Percentiles rank a stretch among this genome's conserved stretches.
Evolutionary conservation across 2,329 filamentous ascomycete species (phyloP).

Genomic region (Davidsoniella neocaledoniae): DNA sequence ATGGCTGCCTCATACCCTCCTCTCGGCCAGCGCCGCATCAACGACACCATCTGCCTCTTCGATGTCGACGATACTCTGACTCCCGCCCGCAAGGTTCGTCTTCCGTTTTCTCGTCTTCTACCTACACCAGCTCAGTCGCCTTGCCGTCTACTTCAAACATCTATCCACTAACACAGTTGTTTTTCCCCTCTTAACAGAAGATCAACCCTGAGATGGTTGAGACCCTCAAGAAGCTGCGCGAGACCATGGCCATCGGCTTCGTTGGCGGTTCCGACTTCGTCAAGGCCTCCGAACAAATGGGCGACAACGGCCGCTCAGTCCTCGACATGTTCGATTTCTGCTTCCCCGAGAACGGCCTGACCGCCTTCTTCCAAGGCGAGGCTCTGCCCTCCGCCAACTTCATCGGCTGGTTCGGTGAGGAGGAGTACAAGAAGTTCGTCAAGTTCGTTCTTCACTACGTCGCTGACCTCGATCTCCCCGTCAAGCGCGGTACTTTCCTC

Average conservation of each 20-base stretch:
- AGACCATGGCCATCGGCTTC: constrained; percentile 78
- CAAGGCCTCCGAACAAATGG: constrained; percentile 95
- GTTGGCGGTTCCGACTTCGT: constrained; percentile 81
- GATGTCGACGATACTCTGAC: constrained; percentile 92
- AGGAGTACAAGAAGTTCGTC: constrained; percentile 60
- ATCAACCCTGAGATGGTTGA: constrained; percentile 69
- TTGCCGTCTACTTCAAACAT: not conserved
- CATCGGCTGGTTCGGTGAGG: constrained; percentile 82
- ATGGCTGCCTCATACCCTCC: constrained; percentile 46
- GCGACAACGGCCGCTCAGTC: constrained; percentile 48
- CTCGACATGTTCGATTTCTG: constrained; percentile 89
- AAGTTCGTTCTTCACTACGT: constrained; percentile 67
- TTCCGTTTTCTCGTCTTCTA: not conserved
- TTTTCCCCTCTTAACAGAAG: constrained; percentile 25
- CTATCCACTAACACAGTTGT: not conserved
- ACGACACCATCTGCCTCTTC: constrained; percentile 89
- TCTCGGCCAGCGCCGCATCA: constrained; percentile 67
- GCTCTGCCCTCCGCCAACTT: constrained; percentile 66
- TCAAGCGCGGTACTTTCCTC: constrained; percentile 72
- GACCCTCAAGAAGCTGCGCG: constrained; percentile 61
- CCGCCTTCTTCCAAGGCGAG: constrained; percentile 69
- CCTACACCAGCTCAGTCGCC: not conserved
- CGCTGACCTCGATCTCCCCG: constrained; percentile 65
- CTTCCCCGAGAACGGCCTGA: constrained; percentile 94
- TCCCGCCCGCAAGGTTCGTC: constrained; percentile 54